Percentiles rank a stretch among this genome's conserved stretches.
These are phyloP conservation scores for Ceratocystiopsis minuta DNA, from an alignment of 2,329 filamentous ascomycete genomes.

Conservation along the genomic window DNA sequence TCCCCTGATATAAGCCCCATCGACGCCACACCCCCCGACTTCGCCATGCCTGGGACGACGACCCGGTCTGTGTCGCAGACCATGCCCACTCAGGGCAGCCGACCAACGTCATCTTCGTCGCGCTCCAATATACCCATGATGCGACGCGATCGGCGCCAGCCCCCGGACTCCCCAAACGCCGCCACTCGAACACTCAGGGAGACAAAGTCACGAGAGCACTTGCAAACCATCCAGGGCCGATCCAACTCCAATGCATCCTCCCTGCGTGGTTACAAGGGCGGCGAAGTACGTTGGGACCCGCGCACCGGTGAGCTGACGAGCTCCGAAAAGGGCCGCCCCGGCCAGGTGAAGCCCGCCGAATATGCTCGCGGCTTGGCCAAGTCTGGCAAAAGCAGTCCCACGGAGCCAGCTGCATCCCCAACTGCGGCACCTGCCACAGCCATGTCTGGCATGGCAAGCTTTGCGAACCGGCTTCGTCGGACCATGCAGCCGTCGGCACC, in stretches of 20 bases:
- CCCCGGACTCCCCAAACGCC: constrained; percentile 19
- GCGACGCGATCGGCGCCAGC: constrained; percentile 31
- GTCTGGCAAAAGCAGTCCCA: background rate
- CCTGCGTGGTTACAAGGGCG: constrained; percentile 12
- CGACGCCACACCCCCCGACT: constrained; percentile 19
- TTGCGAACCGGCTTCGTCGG: constrained; percentile 28
- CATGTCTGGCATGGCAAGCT: constrained; percentile 17
- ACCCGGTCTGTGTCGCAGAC: constrained; percentile 1
- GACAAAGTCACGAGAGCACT: constrained; percentile 20
- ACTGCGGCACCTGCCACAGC: background rate
- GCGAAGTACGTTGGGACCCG: constrained; percentile 42
- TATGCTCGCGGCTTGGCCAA: constrained; percentile 21
- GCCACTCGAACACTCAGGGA: constrained; percentile 18
- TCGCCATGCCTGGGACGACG: constrained; percentile 7
- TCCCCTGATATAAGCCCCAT: constrained; percentile 20
- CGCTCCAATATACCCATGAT: constrained; percentile 29
- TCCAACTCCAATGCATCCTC: constrained; percentile 4
- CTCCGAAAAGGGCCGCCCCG: constrained; percentile 34
- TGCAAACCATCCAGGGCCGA: constrained; percentile 12
- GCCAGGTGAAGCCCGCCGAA: constrained; percentile 36
- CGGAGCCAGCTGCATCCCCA: background rate
- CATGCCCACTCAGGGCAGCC: background rate
- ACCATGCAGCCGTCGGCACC: constrained; percentile 15
- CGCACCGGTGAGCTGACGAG: constrained; percentile 47
- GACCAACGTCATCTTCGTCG: constrained; percentile 3